phyloP scores from a whole-genome alignment of 352 stramenopile genomes.

The Plasmopara muralis region DNA sequence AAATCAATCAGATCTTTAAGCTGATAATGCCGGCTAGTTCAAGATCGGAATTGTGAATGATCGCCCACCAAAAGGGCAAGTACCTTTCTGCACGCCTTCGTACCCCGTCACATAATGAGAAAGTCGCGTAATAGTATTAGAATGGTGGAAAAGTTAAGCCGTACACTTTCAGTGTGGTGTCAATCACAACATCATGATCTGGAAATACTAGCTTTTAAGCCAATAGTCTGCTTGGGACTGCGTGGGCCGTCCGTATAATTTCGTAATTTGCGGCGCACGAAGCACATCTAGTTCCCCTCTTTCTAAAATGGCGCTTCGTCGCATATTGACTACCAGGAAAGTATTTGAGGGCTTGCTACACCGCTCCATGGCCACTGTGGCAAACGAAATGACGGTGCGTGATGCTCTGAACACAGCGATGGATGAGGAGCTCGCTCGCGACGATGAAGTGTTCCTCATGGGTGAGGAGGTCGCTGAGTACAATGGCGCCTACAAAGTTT shows the following conservation, averaged over 20 bases:
- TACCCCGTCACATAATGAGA: too few relatives aligned
- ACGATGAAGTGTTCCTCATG: constrained; percentile 93
- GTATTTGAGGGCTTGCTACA: constrained; percentile 31
- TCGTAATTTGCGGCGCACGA: constrained; percentile 26
- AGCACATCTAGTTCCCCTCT: constrained; percentile 13
- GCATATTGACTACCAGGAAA: constrained; percentile 39
- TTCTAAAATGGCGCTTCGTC: constrained; percentile 41
- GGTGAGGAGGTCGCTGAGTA: constrained; percentile 99
- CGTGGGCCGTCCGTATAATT: constrained; percentile 9
- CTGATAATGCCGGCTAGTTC: too few relatives aligned
- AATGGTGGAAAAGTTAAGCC: too few relatives aligned
- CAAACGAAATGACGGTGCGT: constrained; percentile 92
- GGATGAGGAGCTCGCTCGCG: constrained; percentile 98
- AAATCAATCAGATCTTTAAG: too few relatives aligned
- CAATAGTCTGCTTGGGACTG: constrained; percentile 22
- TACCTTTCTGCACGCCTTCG: too few relatives aligned
- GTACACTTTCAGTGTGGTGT: too few relatives aligned
- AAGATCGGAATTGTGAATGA: too few relatives aligned
- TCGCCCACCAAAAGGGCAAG: too few relatives aligned
- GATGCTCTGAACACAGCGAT: constrained; percentile 98
- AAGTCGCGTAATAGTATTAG: too few relatives aligned
- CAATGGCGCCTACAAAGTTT: constrained; percentile 99
- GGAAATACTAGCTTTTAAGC: neutral
- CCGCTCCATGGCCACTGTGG: constrained; percentile 69
- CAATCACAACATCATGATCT: too few relatives aligned